Conservation (phyloP, 495 filamentous ascomycete genomes). For the Usnea hakonensis region DNA sequence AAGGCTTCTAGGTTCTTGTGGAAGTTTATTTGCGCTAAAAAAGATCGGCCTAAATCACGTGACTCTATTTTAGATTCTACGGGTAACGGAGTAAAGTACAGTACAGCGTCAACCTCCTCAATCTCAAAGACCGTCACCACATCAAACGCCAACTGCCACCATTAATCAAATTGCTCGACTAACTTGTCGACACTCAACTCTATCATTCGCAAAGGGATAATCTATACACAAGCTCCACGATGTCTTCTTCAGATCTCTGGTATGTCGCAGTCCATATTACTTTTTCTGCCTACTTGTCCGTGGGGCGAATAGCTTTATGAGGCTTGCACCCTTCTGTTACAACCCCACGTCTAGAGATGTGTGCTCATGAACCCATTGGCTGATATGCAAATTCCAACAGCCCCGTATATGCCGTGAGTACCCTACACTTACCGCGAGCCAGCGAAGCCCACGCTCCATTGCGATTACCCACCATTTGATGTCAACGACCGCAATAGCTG, state of each 20-base stretch:
- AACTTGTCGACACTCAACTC: neutral
- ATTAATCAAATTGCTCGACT: neutral
- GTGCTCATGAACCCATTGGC: neutral
- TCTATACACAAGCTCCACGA: conserved; percentile 33
- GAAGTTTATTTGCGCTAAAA: neutral
- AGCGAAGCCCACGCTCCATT: conserved; percentile 8
- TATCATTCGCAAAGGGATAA: neutral
- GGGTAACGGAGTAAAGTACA: too few relatives aligned
- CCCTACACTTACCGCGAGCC: conserved; percentile 17
- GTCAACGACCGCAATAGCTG: conserved; percentile 16
- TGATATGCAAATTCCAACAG: conserved; percentile 38
- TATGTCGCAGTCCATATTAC: conserved; percentile 38
- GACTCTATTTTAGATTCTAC: neutral
- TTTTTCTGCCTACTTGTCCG: conserved; percentile 23
- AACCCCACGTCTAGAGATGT: conserved; percentile 12
- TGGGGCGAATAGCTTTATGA: conserved; percentile 6
- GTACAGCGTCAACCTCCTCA: conserved; percentile 9
- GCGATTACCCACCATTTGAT: conserved; percentile 9
- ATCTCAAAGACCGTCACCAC: conserved; percentile 10
- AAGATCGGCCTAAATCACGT: neutral
- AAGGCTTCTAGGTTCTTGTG: neutral
- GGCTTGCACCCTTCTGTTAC: conserved; percentile 1
- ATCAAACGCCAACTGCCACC: conserved; percentile 2
- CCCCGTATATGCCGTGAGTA: conserved; percentile 98
- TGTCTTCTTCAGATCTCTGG: conserved; percentile 60